A percentile compares a stretch with the other conserved stretches of the same genome.
Conservation (phyloP, 805 yeast species). For the Ogataea philodendri region DNA sequence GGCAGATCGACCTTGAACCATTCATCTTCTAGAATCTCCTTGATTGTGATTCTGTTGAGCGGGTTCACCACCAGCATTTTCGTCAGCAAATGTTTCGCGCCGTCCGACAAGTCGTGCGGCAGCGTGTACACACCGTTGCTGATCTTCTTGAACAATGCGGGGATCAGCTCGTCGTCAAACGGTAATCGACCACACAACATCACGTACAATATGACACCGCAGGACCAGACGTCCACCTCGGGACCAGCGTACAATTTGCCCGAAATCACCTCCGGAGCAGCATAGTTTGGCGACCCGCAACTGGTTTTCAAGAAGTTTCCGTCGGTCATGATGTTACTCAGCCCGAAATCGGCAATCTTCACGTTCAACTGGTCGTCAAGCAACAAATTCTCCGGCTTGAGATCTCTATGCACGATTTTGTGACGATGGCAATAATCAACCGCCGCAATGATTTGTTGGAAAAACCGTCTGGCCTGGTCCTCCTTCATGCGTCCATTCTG, state of each 20-base stretch:
- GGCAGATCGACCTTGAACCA: conserved; percentile 87
- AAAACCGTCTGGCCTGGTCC: conserved; percentile 86
- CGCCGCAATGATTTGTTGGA: conserved; percentile 95
- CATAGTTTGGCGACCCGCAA: conserved; percentile 96
- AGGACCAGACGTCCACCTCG: conserved; percentile 97
- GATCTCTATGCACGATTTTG: conserved; percentile 93
- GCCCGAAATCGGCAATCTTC: conserved; percentile 94
- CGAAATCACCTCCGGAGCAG: conserved; percentile 95
- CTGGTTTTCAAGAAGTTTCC: conserved; percentile 93
- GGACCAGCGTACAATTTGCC: conserved; percentile 97
- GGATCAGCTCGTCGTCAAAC: conserved; percentile 94
- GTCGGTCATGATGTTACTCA: conserved; percentile 95
- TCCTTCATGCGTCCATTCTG: conserved; percentile 93
- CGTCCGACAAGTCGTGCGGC: conserved; percentile 81
- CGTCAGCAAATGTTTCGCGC: conserved; percentile 79
- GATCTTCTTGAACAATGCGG: conserved; percentile 88
- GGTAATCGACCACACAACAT: conserved; percentile 96
- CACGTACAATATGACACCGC: conserved; percentile 92
- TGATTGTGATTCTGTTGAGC: conserved; percentile 86
- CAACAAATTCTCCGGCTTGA: conserved; percentile 91
- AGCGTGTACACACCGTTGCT: conserved; percentile 89
- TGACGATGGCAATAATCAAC: conserved; percentile 96
- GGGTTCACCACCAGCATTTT: conserved; percentile 95
- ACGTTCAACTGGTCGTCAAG: conserved; percentile 88
- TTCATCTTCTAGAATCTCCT: conserved; percentile 88